Evolutionary conservation across 257 asterid genomes (phyloP).

Genomic region (Catharanthus roseus): DNA sequence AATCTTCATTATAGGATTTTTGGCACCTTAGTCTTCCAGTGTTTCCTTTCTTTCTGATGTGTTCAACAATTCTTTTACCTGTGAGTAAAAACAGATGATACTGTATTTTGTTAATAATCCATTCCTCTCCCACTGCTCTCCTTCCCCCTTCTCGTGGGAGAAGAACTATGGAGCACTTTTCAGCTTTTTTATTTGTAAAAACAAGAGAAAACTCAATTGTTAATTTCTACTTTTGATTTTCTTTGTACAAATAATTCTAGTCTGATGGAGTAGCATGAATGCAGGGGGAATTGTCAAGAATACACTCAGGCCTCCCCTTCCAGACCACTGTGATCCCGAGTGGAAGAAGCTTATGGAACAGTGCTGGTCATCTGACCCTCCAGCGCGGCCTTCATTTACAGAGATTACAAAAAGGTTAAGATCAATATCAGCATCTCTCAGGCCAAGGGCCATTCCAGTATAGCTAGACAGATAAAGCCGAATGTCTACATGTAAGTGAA

Average conservation of each 20-base stretch:
- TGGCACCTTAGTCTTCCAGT: background rate
- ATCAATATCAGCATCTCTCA: conserved; percentile 44
- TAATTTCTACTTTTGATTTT: background rate
- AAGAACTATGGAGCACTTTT: background rate
- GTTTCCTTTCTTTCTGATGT: background rate
- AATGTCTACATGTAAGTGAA: conserved; percentile 29
- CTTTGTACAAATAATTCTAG: background rate
- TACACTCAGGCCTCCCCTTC: conserved; percentile 63
- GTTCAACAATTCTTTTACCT: background rate
- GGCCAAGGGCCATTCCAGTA: conserved; percentile 23
- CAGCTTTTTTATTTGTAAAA: background rate
- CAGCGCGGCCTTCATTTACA: conserved; percentile 63
- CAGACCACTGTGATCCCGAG: conserved; percentile 56
- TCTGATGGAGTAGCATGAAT: conserved; percentile 7
- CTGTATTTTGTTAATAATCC: background rate
- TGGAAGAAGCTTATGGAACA: conserved; percentile 72
- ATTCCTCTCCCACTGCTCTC: background rate
- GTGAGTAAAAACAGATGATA: background rate
- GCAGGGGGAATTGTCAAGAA: conserved; percentile 70
- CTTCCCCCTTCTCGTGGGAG: background rate
- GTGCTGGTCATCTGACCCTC: conserved; percentile 63
- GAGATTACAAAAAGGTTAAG: conserved; percentile 52
- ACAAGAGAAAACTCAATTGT: background rate
- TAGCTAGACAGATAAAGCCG: conserved; percentile 25
- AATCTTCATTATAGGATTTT: background rate